Evolutionary conservation across 306 rosid genomes (phyloP), one percentile per base, ranked within the genome.

Genomic region (Acacia confusa): DNA sequence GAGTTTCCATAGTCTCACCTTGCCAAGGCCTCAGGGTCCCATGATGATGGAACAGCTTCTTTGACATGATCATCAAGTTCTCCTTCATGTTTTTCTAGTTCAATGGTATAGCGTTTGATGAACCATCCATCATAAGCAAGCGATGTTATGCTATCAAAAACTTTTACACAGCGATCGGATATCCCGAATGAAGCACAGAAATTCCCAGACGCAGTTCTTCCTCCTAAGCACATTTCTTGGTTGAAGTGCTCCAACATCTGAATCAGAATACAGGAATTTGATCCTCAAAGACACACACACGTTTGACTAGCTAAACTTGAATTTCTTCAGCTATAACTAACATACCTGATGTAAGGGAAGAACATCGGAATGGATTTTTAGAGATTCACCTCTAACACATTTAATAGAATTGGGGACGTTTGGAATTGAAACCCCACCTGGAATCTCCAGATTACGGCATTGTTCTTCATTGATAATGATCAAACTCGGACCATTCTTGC

Each of bases 231-330:
- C 82, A 92, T 88, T 80, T 92, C 94, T 87, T 88, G 92, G 85
- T 94, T 94, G 90, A 92, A 92, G 78, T 92, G 97, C 87, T 88
- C 88, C 86, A 93, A 91, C 98, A 94, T 94, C 98, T 94, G 87
- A 83, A 79, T 45, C 11, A 53, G 50, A 48, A 47, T 2, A 63
- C 24, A 28, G 17, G 36, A 61, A 28, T 61, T 61, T 25, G 19
- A 14, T 61, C 67, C 38, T 27, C 38, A 61, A 61, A 61, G 36
- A 61, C 67, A 11, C 67, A 50, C 57, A 50, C 19, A 6, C 20
- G 66, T 60, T 24, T 60, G 66, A 24, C 34, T 11, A 11, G 66
- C 34, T 60, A 9, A 60, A 60, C 66, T 3, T 60, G 34, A 60
- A 24, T 24, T 25, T 60, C 34, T 60, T 34, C 67, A 13, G 12